Evolutionary conservation across 164 flowering plant genomes (phyloP), one percentile per base, ranked within the genome.

Genomic region (Kingdonia uniflora): DNA sequence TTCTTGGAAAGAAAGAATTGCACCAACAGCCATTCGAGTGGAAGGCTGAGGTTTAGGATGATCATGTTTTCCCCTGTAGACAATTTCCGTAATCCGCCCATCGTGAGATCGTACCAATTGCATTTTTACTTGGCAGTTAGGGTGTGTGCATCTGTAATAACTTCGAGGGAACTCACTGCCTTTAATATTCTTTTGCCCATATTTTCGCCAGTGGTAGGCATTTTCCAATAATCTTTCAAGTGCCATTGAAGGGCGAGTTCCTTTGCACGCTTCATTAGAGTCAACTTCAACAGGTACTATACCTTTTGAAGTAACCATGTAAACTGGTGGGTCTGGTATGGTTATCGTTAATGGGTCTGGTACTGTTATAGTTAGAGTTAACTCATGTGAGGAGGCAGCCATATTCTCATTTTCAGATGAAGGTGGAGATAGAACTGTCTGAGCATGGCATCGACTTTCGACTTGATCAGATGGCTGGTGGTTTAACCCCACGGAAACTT

Each of bases 141-240:
- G 95, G 76, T 81, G 82, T 20, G 94, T 81, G 65, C 92, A 84
- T 65, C 82, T 84, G 63, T 84, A 84, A 70, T 84, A 81, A 63
- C 92, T 81, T 21, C 92, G 73, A 6, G 87, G 92, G 55, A 73
- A 76, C 68, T 81, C 87, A 67, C 87, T 76, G 50, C 92, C 92
- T 68, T 80, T 84, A 12, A 84, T 84, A 64, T 71, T 81, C 51
- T 84, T 84, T 68, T 84, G 92, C 45, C 92, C 87, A 68, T 84
- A 81, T 66, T 84, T 84, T 57, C 92, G 66, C 92, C 92, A 84
- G 62, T 84, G 80, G 60, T 76, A 84, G 21, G 85, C 92, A 71
- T 84, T 85, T 42, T 80, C 92, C 24, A 82, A 74, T 29, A 76
- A 49, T 52, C 71, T 75, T 51, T 81, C 87, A 51, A 64, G 35